Evolutionary conservation across 1,139 yeast species (phyloP), one percentile per base, ranked within the genome.

Genomic region (Yamadazyma dendronema): DNA sequence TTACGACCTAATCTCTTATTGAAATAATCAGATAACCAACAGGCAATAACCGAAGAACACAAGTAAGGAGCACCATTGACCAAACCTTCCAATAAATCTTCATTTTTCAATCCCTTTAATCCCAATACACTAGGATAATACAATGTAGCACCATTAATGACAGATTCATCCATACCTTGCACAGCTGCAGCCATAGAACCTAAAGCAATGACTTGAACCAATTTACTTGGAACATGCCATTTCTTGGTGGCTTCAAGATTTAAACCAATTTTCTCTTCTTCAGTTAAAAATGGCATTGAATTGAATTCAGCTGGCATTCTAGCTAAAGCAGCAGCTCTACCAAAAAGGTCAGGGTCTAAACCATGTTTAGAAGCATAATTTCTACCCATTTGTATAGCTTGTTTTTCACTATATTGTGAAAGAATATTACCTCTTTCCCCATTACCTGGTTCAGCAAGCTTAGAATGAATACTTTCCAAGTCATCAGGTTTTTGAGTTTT

Each of bases 141-240:
- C 34, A 86, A 62, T 39, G 81, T 77, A 8, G 96, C 95, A 47
- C 96, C 96, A 52, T 86, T 85, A 41, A 84, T 76, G 16, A 86
- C 95, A 1, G 94, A 74, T 58, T 87, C 95, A 59, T 87, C 96
- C 88, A 87, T 86, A 53, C 96, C 96, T 59, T 87, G 95, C 26
- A 88, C 90, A 7, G 90, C 86, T 15, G 96, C 96, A 37, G 94
- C 88, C 80, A 87, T 77, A 5, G 95, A 84, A 30, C 90, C 84
- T 56, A 86, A 76, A 13, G 85, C 73, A 39, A 84, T 77, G 37
- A 86, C 79, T 46, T 72, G 77, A 47, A 81, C 61, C 51, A 87
- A 67, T 41, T 77, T 76, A 24, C 49, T 47, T 0, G 95, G 92
- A 34, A 81, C 68, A 39, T 69, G 67, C 87, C 88, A 83, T 61